Conservation (phyloP, 495 filamentous ascomycete genomes). For the Cryomyces minteri region DNA sequence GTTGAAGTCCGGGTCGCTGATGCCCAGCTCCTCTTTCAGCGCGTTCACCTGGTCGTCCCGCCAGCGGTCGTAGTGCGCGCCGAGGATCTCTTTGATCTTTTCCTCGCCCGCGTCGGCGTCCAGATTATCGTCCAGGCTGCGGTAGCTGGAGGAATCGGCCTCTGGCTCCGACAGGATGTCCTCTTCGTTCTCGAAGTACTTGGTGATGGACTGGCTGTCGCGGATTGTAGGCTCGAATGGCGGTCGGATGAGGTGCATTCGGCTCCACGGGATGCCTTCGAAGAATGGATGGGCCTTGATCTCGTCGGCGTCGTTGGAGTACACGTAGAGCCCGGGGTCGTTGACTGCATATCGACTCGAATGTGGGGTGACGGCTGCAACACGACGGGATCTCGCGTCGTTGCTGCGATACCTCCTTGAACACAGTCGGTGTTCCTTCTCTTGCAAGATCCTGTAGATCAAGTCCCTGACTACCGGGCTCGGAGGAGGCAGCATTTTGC, state of each 20-base stretch:
- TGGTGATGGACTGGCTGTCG: slow-evolving; percentile 52
- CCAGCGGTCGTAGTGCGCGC: slow-evolving; percentile 5
- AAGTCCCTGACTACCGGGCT: slow-evolving; percentile 44
- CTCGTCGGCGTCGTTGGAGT: slow-evolving; percentile 31
- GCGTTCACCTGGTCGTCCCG: not conserved
- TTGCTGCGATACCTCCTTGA: slow-evolving; percentile 49
- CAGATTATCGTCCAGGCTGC: slow-evolving; percentile 9
- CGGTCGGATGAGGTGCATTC: slow-evolving; percentile 39
- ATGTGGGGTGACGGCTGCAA: not conserved
- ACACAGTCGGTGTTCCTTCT: slow-evolving; percentile 57
- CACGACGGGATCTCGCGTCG: slow-evolving; percentile 23
- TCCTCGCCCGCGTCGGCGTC: slow-evolving; percentile 1
- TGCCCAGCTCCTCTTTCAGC: slow-evolving; percentile 5
- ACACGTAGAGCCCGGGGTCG: slow-evolving; percentile 40
- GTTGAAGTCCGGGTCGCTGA: slow-evolving; percentile 2
- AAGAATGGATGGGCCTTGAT: slow-evolving; percentile 28
- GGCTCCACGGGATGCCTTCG: slow-evolving; percentile 19
- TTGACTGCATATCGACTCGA: slow-evolving; percentile 15
- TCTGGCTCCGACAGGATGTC: slow-evolving; percentile 31
- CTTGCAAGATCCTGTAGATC: slow-evolving; percentile 54
- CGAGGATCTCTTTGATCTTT: not conserved
- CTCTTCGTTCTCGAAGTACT: slow-evolving; percentile 74
- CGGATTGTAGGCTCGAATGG: slow-evolving; percentile 61
- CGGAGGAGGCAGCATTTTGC: too few species aligned
- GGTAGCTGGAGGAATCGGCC: slow-evolving; percentile 20